Conservation (phyloP, 495 filamentous ascomycete genomes). For the Staphylotrichum tortipilum region DNA sequence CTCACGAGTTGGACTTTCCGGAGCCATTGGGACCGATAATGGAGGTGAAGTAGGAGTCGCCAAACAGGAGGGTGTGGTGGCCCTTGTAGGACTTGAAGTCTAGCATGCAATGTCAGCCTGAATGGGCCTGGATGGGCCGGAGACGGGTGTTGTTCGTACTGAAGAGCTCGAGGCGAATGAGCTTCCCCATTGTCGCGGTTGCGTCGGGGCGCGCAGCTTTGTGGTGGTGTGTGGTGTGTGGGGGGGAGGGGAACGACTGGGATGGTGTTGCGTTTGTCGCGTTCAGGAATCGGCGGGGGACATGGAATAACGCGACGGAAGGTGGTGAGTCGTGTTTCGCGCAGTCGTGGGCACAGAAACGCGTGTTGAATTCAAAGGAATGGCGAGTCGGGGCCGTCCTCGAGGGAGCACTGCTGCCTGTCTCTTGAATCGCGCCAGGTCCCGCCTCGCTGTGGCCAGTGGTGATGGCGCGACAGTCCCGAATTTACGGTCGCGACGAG, state of each 20-base stretch:
- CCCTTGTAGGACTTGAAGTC: slow-evolving; percentile 99
- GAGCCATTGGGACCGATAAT: slow-evolving; percentile 99
- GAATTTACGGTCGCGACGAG: slow-evolving; percentile 10
- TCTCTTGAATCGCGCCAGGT: slow-evolving; percentile 7
- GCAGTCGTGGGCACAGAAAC: slow-evolving; percentile 9
- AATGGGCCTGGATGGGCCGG: neutral
- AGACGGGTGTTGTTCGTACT: slow-evolving; percentile 49
- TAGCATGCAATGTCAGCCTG: slow-evolving; percentile 28
- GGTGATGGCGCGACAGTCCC: neutral
- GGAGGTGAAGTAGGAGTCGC: slow-evolving; percentile 97
- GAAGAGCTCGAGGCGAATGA: slow-evolving; percentile 87
- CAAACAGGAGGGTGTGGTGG: slow-evolving; percentile 85
- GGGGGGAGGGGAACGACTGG: too few relatives aligned
- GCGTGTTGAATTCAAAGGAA: slow-evolving; percentile 11
- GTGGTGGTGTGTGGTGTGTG: too few relatives aligned
- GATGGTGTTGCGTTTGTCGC: too few relatives aligned
- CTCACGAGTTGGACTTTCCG: slow-evolving; percentile 98
- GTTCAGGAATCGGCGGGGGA: neutral
- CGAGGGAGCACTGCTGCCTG: too few relatives aligned
- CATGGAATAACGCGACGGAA: slow-evolving; percentile 10
- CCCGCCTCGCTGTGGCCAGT: neutral
- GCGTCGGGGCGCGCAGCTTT: slow-evolving; percentile 13
- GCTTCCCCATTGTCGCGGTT: slow-evolving; percentile 56
- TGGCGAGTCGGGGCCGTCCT: neutral
- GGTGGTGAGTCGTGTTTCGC: neutral